Base-by-base conservation (phyloP, 306 rosid species). In the Mucuna pruriens region DNA sequence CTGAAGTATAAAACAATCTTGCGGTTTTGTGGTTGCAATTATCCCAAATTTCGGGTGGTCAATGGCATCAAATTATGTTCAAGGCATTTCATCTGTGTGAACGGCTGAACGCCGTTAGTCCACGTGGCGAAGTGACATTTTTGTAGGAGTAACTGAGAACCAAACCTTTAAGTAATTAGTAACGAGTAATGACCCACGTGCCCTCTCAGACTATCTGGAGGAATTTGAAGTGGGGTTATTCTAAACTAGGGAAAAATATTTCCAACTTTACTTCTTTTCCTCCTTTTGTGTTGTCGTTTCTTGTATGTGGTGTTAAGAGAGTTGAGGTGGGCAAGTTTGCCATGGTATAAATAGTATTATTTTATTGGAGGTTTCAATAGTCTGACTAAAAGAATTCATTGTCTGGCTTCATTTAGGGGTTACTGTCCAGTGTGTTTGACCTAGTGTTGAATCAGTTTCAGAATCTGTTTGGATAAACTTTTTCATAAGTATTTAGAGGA, bases 311-410 rank as follows among this genome's bases (percentile, higher is more conserved):
- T 60, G 33, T 17, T 4, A 71, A 61, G 55, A 71, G 22, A 62
- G 45, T 77, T 73, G 20, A 73, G 17, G 34, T 33, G 49, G 36
- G 57, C 22, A 55, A 58, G 54, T 8, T 77, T 33, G 36, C 42
- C 12, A 68, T 34, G 20, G 67, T 3, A 9, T 48, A 17, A 57
- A 7, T 8, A 31, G 9, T 66, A 6, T 40, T 31, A 8, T 33
- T n/a, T 55, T 26, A 42, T 29, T 57, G 40, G 52, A 49, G 20
- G 51, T 80, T 84, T 58, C 69, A 29, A 2, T 78, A 5, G 70
- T 71, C 1, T 2, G 22, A 22, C 15, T 25, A 23, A 3, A 2
- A 25, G 12, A 55, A 22, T 45, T 54, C 9, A 34, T 11, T 36
- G 42, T 34, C 23, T 10, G 29, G 10, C 66, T 29, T 82, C 23